Conservation (phyloP, 768 basidiomycete species). For the Arthromyces matolae region DNA sequence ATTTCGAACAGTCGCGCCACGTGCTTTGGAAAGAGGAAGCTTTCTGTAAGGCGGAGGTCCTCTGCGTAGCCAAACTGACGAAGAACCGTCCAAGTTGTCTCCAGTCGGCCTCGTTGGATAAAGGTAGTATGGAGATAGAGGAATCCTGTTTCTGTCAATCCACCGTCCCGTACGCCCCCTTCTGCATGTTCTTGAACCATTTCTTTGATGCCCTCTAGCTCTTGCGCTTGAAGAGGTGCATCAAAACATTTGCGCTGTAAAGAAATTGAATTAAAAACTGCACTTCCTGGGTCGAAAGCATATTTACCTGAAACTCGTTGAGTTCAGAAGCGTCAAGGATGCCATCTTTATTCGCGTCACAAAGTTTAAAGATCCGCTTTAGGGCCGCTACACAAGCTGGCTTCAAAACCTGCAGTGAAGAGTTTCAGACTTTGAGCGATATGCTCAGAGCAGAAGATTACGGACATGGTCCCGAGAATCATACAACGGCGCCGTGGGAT, state of each 20-base stretch:
- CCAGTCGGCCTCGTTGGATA: constrained; percentile 90
- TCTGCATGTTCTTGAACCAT: constrained; percentile 81
- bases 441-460: constrained; percentile 1
- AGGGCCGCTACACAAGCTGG: constrained; percentile 87
- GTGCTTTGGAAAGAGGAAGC: constrained; percentile 85
- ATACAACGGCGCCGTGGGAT: constrained; percentile 95
- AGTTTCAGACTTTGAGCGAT: constrained; percentile 12
- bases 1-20: constrained; percentile 25
- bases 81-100: constrained; percentile 97
- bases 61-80: constrained; percentile 95
- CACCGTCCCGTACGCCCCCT: constrained; percentile 69
- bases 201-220: constrained; percentile 93
- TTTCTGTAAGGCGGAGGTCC: constrained; percentile 84
- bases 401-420: constrained; percentile 71
- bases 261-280: constrained; percentile 9
- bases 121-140: constrained; percentile 94
- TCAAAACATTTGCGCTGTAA: constrained; percentile 90
- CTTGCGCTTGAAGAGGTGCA: constrained; percentile 85
- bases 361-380: constrained; percentile 92
- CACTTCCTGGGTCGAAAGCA: background rate
- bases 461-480: constrained; percentile 93
- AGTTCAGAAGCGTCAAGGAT: constrained; percentile 85
- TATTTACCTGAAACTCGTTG: constrained; percentile 90
- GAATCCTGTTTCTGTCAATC: constrained; percentile 91
- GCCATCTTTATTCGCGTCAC: constrained; percentile 93